These are phyloP conservation scores for Phytophthora quininea DNA, from an alignment of 352 stramenopile species.

Conservation along the genomic window DNA sequence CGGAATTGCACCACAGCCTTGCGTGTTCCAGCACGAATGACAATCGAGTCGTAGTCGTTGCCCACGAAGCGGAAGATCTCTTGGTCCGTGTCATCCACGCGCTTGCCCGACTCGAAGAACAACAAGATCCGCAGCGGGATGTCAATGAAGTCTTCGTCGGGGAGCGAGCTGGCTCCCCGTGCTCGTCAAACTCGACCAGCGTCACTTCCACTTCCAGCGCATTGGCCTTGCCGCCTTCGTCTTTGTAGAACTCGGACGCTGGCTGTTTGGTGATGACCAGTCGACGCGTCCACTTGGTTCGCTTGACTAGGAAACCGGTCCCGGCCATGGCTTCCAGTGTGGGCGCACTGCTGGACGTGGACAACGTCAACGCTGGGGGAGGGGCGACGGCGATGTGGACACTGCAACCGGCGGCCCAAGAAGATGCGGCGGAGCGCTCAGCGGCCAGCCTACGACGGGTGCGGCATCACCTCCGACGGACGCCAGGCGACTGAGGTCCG, in stretches of 20 bases:
- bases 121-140: slow-evolving; percentile 81
- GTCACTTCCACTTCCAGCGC: slow-evolving; percentile 81
- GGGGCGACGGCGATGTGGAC: slow-evolving; percentile 1
- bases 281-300: slow-evolving; percentile 65
- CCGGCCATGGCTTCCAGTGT: slow-evolving; percentile 8
- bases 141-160: slow-evolving; percentile 78
- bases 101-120: slow-evolving; percentile 88
- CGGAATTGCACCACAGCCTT: slow-evolving; percentile 81
- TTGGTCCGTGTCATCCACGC: slow-evolving; percentile 82
- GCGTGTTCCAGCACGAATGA: slow-evolving; percentile 66
- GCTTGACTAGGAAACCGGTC: slow-evolving; percentile 31
- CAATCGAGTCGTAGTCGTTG: slow-evolving; percentile 85
- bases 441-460: slow-evolving; percentile 24
- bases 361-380: slow-evolving; percentile 21
- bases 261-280: slow-evolving; percentile 89
- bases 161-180: slow-evolving; percentile 68
- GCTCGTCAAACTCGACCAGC: slow-evolving; percentile 80
- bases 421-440: slow-evolving; percentile 25
- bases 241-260: slow-evolving; percentile 88
- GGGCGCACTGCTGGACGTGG: slow-evolving; percentile 14
- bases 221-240: slow-evolving; percentile 88
- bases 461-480: slow-evolving; percentile 2
- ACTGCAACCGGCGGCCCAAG: slow-evolving; percentile 20
- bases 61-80: slow-evolving; percentile 89
- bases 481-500: slow-evolving; percentile 21